Evolutionary conservation across 2,329 filamentous ascomycete species (phyloP).

Genomic region (Aspergillus jensenii): DNA sequence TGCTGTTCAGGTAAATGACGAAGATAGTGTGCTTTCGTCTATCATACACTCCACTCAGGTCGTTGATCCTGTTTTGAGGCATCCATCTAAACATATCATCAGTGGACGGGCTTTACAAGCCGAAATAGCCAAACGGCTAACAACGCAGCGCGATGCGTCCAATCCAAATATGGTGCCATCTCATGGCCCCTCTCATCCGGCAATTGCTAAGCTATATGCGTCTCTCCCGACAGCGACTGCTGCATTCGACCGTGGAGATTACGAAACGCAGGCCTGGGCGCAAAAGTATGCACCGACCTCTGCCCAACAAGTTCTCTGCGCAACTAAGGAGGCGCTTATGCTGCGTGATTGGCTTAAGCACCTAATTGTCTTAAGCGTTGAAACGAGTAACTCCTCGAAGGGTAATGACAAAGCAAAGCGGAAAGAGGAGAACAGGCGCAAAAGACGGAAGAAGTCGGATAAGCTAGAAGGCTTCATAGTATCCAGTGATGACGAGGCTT

Average conservation of each 20-base stretch:
- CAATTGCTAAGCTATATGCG: conserved; percentile 59
- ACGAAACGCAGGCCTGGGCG: conserved; percentile 71
- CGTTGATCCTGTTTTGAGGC: conserved; percentile 21
- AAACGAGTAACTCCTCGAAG: conserved; percentile 52
- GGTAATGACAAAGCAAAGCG: conserved; percentile 27
- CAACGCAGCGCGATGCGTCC: conserved; percentile 10
- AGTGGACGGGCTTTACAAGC: conserved; percentile 31
- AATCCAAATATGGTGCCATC: not conserved
- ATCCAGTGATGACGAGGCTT: conserved; percentile 71
- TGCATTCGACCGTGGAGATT: conserved; percentile 76
- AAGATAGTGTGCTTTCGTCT: conserved; percentile 33
- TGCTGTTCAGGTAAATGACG: conserved; percentile 30
- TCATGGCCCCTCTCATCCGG: conserved; percentile 50
- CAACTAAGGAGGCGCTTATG: conserved; percentile 66
- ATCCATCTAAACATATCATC: conserved; percentile 29
- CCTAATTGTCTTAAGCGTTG: conserved; percentile 74
- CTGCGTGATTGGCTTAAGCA: conserved; percentile 79
- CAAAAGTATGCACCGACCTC: conserved; percentile 79
- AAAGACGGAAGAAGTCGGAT: conserved; percentile 66
- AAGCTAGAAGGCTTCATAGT: conserved; percentile 80
- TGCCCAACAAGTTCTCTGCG: conserved; percentile 73
- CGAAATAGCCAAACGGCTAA: conserved; percentile 31
- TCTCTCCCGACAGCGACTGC: conserved; percentile 64
- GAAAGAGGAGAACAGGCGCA: conserved; percentile 41
- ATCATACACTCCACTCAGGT: not conserved